Evolutionary conservation across 495 filamentous ascomycete species (phyloP).

Genomic region (Penicillium daleae): DNA sequence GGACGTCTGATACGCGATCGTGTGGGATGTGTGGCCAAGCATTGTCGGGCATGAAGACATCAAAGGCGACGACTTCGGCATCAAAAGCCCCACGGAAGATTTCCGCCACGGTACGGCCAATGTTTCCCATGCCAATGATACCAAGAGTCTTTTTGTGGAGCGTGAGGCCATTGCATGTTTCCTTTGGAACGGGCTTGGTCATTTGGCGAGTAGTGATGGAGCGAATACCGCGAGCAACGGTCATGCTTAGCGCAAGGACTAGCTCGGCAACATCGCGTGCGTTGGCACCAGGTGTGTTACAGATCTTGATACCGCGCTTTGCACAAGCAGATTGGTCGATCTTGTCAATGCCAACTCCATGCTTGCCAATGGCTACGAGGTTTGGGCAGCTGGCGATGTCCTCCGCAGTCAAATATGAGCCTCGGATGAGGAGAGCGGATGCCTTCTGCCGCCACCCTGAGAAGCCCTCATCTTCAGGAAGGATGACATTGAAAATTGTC

Average conservation of each 20-base stretch:
- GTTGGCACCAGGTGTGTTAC: conserved; percentile 54
- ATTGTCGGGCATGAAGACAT: conserved; percentile 33
- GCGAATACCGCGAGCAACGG: conserved; percentile 35
- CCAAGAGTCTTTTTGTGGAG: conserved; percentile 39
- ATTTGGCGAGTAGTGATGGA: conserved; percentile 37
- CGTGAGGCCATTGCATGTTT: conserved; percentile 37
- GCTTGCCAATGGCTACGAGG: conserved; percentile 41
- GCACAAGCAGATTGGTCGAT: conserved; percentile 54
- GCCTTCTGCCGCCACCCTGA: conserved; percentile 32
- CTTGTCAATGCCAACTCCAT: conserved; percentile 55
- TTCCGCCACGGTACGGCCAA: conserved; percentile 38
- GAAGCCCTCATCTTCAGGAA: conserved; percentile 24
- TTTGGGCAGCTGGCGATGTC: conserved; percentile 34
- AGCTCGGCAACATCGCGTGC: conserved; percentile 41
- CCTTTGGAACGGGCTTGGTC: conserved; percentile 32
- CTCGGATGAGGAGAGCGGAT: conserved; percentile 25
- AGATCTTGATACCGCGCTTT: conserved; percentile 49
- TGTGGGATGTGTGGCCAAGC: conserved; percentile 39
- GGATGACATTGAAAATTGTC: conserved; percentile 32
- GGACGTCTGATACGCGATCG: conserved; percentile 25
- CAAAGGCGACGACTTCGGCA: conserved; percentile 36
- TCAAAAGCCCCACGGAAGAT: conserved; percentile 42
- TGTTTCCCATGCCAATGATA: conserved; percentile 47
- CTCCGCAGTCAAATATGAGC: conserved; percentile 31
- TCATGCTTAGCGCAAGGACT: conserved; percentile 35